A percentile compares a stretch with the other conserved stretches of the same genome.
Evolutionary conservation across 164 flowering plant genomes (phyloP).

Genomic region (Tetrastigma voinierianum): DNA sequence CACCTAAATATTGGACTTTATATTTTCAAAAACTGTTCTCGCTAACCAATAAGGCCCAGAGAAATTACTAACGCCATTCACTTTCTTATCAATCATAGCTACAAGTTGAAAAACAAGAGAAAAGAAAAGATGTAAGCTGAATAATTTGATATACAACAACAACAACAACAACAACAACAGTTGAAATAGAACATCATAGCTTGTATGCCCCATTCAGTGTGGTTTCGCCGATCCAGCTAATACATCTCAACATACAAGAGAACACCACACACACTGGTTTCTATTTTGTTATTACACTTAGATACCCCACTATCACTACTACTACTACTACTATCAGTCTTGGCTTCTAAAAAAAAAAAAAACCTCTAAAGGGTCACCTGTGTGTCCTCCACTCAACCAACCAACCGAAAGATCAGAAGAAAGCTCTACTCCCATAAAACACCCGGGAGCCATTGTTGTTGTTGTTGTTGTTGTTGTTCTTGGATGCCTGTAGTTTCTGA

Average conservation of each 20-base stretch:
- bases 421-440: constrained; percentile 95
- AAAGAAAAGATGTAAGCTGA: constrained; percentile 11
- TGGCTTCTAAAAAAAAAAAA: constrained; percentile 30
- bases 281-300: constrained; percentile 25
- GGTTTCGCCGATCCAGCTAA: constrained; percentile 21
- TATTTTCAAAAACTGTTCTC: too few species aligned
- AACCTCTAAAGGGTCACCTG: constrained; percentile 55
- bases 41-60: too few species aligned
- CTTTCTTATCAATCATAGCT: neutral
- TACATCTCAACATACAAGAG: constrained; percentile 33
- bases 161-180: constrained; percentile 16
- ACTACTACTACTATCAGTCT: constrained; percentile 37
- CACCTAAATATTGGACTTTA: too few species aligned
- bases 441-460: constrained; percentile 49
- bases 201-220: constrained; percentile 25
- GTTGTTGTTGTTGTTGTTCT: constrained; percentile 17
- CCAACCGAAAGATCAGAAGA: constrained; percentile 58
- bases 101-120: neutral
- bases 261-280: constrained; percentile 17
- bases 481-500: constrained; percentile 43
- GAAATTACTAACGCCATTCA: neutral
- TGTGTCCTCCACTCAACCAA: constrained; percentile 20
- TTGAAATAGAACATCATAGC: constrained; percentile 23
- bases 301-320: too few species aligned
- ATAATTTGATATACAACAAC: constrained; percentile 21